Evolutionary conservation across 2,329 filamentous ascomycete genomes (phyloP).

Genomic region (Mycosphaerella arachidis): DNA sequence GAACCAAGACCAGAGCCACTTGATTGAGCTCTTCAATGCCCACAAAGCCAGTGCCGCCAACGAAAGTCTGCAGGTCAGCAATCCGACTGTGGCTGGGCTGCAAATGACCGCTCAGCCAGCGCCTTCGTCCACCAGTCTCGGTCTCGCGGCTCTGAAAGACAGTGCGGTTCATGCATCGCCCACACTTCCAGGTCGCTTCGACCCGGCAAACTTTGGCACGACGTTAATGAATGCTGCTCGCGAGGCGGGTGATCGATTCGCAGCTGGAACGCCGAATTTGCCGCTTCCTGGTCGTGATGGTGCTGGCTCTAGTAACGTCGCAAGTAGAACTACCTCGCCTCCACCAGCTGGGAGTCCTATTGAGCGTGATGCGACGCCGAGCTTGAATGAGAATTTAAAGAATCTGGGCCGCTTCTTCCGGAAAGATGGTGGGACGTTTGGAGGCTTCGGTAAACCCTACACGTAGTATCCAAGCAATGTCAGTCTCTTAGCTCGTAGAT

Average conservation of each 20-base stretch:
- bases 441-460: slow-evolving; percentile 25
- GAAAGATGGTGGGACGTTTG: slow-evolving; percentile 68
- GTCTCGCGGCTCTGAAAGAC: slow-evolving; percentile 39
- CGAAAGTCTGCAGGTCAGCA: slow-evolving; percentile 64
- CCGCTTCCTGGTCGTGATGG: slow-evolving; percentile 27
- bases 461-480: background rate
- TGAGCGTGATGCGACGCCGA: slow-evolving; percentile 51
- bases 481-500: background rate
- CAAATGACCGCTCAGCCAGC: slow-evolving; percentile 44
- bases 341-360: slow-evolving; percentile 23
- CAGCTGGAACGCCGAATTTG: slow-evolving; percentile 53
- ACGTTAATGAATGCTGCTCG: slow-evolving; percentile 77
- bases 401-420: slow-evolving; percentile 97
- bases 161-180: slow-evolving; percentile 29
- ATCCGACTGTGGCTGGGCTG: slow-evolving; percentile 64
- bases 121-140: slow-evolving; percentile 18
- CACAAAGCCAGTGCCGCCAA: slow-evolving; percentile 65
- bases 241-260: slow-evolving; percentile 72
- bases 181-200: slow-evolving; percentile 55
- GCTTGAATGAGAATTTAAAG: slow-evolving; percentile 88
- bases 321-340: slow-evolving; percentile 31
- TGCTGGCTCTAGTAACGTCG: slow-evolving; percentile 27
- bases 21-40: slow-evolving; percentile 86
- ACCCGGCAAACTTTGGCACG: slow-evolving; percentile 72
- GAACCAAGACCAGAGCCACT: slow-evolving; percentile 73